phyloP scores from a whole-genome alignment of 1,284 basidiomycete genomes.

The Sutorius eximius region DNA sequence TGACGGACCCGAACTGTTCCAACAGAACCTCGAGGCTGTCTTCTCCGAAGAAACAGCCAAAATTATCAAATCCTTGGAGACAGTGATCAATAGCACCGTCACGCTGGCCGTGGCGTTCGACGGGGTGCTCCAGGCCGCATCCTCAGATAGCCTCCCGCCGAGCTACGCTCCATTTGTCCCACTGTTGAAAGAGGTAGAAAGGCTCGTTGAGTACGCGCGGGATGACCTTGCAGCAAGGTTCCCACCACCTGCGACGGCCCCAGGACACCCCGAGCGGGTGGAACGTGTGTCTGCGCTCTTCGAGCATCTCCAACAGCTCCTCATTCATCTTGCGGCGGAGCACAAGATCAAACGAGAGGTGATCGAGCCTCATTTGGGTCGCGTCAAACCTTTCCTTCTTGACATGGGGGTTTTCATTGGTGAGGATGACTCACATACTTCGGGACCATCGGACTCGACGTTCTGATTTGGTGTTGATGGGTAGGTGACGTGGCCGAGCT shows the following conservation, averaged over 20 bases:
- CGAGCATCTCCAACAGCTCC: not conserved
- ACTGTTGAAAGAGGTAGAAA: not conserved
- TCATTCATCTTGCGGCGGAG: conserved; percentile 4
- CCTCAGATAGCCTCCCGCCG: not conserved
- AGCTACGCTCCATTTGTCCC: not conserved
- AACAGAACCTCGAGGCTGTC: no score
- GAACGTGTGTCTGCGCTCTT: not conserved
- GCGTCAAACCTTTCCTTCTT: conserved; percentile 1
- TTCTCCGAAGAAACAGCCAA: conserved; percentile 8
- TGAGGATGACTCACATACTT: not conserved
- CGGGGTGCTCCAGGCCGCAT: not conserved
- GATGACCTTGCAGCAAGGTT: conserved; percentile 10
- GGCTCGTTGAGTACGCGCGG: not conserved
- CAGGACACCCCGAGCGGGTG: conserved; percentile 8
- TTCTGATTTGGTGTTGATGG: not conserved
- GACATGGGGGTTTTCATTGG: conserved; percentile 11
- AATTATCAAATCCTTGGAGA: conserved; percentile 4
- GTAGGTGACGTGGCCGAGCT: conserved; percentile 21
- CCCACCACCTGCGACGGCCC: conserved; percentile 10
- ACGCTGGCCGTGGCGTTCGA: not conserved
- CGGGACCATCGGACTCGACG: not conserved
- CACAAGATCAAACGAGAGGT: not conserved
- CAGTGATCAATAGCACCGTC: not conserved
- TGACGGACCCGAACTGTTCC: no score
- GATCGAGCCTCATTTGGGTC: conserved; percentile 4